phyloP scores from a whole-genome alignment of 768 basidiomycete species.

The Strobilomyces dryophilus region DNA sequence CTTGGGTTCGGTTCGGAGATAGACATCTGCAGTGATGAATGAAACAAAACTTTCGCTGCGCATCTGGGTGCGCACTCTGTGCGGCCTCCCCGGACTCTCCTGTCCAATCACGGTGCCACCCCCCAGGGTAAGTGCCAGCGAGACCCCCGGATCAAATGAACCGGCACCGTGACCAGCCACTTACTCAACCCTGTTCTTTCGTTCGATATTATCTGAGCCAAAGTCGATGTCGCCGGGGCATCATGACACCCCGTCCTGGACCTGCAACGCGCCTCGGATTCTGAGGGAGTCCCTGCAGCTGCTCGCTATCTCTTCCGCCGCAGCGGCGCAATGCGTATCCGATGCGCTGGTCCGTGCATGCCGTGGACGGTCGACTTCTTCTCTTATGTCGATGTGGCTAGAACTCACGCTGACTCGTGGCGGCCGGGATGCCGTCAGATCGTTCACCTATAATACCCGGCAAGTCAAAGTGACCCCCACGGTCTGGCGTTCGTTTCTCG shows the following conservation, averaged over 20 bases:
- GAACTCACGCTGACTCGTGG: background rate
- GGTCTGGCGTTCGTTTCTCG: background rate
- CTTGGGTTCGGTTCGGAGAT: conserved; percentile 23
- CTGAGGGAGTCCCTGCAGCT: no score
- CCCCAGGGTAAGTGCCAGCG: no score
- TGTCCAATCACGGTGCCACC: background rate
- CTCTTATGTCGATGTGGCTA: background rate
- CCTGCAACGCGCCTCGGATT: no score
- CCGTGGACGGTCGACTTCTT: background rate
- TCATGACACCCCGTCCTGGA: background rate
- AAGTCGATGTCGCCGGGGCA: background rate
- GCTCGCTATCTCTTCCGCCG: background rate
- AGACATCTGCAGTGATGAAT: conserved; percentile 12
- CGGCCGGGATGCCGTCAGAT: conserved; percentile 5
- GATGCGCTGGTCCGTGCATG: background rate
- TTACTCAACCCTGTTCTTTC: background rate
- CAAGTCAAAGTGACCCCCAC: background rate
- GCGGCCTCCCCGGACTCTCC: conserved; percentile 7
- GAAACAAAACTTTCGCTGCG: conserved; percentile 6
- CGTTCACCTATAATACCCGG: no score
- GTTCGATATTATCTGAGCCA: no score
- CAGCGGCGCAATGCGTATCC: background rate
- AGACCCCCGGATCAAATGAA: conserved; percentile 3
- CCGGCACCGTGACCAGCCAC: conserved; percentile 7
- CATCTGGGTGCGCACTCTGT: conserved; percentile 7